Percentiles rank a stretch among this genome's conserved stretches.
phyloP scores from a whole-genome alignment of 441 rosid genomes.

The Jatropha podagrica region DNA sequence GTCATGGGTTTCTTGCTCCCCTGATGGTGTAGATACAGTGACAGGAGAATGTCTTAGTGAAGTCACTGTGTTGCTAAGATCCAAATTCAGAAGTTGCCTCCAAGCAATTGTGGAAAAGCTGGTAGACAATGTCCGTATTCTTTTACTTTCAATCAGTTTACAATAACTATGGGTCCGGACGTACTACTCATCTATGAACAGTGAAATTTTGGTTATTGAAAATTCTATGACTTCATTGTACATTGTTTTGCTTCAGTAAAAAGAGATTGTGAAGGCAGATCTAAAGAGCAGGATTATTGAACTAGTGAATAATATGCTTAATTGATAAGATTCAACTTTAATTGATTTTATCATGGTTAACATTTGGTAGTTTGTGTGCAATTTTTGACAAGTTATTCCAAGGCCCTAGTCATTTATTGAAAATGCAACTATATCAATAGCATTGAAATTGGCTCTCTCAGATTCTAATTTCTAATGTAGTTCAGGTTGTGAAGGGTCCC shows the following conservation, averaged over 20 bases:
- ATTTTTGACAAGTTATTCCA: not conserved
- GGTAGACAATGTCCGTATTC: constrained; percentile 68
- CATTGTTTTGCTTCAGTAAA: not conserved
- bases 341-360: not conserved
- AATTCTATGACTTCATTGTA: not conserved
- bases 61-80: constrained; percentile 86
- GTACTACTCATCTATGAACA: not conserved
- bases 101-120: constrained; percentile 93
- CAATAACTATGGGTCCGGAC: not conserved
- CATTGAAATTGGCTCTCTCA: not conserved
- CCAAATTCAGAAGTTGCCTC: constrained; percentile 82
- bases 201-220: not conserved
- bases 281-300: not conserved
- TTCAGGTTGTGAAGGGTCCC: not conserved
- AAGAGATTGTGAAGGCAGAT: not conserved
- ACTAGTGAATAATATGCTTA: not conserved
- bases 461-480: not conserved
- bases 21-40: constrained; percentile 61
- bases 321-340: not conserved
- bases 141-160: constrained; percentile 3
- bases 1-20: constrained; percentile 63
- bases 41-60: constrained; percentile 90
- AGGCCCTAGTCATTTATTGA: not conserved
- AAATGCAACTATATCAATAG: not conserved
- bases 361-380: not conserved